A percentile compares a stretch with the other conserved stretches of the same genome.
Evolutionary conservation across 257 asterid genomes (phyloP).

Genomic region (Ilex aquifolium): DNA sequence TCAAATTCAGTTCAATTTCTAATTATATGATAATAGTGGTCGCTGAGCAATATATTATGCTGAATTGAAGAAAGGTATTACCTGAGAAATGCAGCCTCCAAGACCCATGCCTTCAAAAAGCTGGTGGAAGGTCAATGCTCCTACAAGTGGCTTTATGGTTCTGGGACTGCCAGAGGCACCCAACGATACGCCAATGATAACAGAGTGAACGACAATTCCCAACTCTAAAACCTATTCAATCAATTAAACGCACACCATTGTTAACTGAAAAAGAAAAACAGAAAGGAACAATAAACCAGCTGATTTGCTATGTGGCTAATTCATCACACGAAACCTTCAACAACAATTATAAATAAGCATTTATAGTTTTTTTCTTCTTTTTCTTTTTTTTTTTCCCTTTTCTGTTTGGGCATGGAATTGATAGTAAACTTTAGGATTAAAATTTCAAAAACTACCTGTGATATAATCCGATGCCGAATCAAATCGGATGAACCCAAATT

Average conservation of each 20-base stretch:
- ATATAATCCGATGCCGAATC: slow-evolving; percentile 21
- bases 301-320: too few relatives aligned
- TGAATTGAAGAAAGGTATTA: not conserved
- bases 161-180: slow-evolving; percentile 27
- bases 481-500: slow-evolving; percentile 18
- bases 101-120: slow-evolving; percentile 35
- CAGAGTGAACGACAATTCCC: slow-evolving; percentile 29
- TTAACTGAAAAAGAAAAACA: too few relatives aligned
- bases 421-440: not conserved
- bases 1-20: not conserved
- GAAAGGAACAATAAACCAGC: too few relatives aligned
- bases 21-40: not conserved
- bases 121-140: slow-evolving; percentile 30
- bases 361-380: not conserved
- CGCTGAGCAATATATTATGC: not conserved
- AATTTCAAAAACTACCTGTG: slow-evolving; percentile 19
- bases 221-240: slow-evolving; percentile 21
- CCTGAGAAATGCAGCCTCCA: slow-evolving; percentile 40
- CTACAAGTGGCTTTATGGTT: slow-evolving; percentile 23
- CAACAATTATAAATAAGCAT: too few relatives aligned
- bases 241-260: not conserved
- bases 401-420: not conserved
- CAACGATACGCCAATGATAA: slow-evolving; percentile 25
- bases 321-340: too few relatives aligned
- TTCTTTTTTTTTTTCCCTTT: not conserved